phyloP scores from a whole-genome alignment of 768 basidiomycete species.

The Dacryopinax spathularia region DNA sequence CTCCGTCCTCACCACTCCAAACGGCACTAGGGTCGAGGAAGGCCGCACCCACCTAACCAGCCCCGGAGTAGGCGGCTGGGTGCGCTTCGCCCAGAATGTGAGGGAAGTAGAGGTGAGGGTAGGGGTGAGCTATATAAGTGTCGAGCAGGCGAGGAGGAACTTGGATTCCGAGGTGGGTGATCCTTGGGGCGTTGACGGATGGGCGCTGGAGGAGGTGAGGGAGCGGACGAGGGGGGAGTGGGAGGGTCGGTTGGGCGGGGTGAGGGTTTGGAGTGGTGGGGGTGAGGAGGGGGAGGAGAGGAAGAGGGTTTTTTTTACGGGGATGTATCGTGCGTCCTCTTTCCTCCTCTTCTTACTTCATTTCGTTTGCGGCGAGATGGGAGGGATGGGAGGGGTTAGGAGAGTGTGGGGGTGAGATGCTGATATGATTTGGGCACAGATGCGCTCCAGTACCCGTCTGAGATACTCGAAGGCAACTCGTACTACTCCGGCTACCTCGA shows the following conservation, averaged over 20 bases:
- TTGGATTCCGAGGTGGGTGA: conserved; percentile 38
- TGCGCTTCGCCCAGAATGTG: conserved; percentile 19
- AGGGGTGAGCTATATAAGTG: conserved; percentile 61
- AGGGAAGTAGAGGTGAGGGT: conserved; percentile 39
- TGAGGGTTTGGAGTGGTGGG: conserved; percentile 37
- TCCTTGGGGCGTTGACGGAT: conserved; percentile 12
- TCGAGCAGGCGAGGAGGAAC: conserved; percentile 46
- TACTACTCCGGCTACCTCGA: conserved; percentile 75
- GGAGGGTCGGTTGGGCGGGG: conserved; percentile 42
- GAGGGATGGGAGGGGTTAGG: no score
- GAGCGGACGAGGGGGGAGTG: conserved; percentile 36
- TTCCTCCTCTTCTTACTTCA: conserved; percentile 19
- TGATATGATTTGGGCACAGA: conserved; percentile 1
- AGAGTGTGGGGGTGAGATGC: no score
- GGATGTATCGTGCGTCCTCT: conserved; percentile 48
- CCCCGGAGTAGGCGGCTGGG: conserved; percentile 34
- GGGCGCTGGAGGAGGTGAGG: conserved; percentile 40
- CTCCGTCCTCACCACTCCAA: conserved; percentile 34
- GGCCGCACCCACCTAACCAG: conserved; percentile 37
- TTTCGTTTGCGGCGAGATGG: background rate
- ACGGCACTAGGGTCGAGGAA: conserved; percentile 20
- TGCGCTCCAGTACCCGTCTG: conserved; percentile 51
- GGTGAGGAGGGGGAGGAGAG: no score
- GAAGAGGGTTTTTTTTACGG: conserved; percentile 41
- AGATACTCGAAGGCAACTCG: conserved; percentile 46